Percentiles rank a stretch among this genome's conserved stretches.
Conservation (phyloP, 2,329 filamentous ascomycete genomes). For the Ophiocordyceps camponoti-floridani region DNA sequence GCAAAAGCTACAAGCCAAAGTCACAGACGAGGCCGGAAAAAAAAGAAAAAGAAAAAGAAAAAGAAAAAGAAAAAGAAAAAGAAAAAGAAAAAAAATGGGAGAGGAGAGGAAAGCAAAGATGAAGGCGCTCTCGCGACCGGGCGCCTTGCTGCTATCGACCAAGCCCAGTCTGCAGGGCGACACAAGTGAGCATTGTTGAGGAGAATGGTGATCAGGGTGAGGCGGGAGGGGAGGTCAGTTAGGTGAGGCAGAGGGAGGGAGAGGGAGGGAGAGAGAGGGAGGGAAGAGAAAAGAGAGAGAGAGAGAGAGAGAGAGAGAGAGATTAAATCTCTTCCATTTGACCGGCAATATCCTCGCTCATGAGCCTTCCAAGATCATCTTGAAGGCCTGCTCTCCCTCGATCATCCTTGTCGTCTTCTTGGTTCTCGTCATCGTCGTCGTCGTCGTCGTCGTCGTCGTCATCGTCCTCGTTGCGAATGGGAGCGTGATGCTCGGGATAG, state of each 20-base stretch:
- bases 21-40: too few species aligned
- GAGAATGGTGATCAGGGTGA: too few species aligned
- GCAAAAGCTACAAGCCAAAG: not conserved
- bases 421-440: slow-evolving; percentile 23
- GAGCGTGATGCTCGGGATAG: slow-evolving; percentile 17
- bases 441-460: slow-evolving; percentile 24
- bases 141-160: not conserved
- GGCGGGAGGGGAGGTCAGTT: too few species aligned
- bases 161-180: too few species aligned
- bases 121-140: not conserved
- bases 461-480: slow-evolving; percentile 1
- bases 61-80: not conserved
- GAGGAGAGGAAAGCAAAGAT: not conserved
- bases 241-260: not conserved
- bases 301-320: not conserved
- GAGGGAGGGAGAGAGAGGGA: not conserved
- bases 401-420: slow-evolving; percentile 11
- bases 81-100: not conserved
- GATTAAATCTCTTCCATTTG: slow-evolving; percentile 44
- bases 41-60: too few species aligned
- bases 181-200: too few species aligned
- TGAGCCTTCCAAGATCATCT: not conserved
- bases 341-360: slow-evolving; percentile 31
- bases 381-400: too few species aligned
- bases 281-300: not conserved